Conservation (phyloP, 2,329 filamentous ascomycete species). For the Colletotrichum sp. region DNA sequence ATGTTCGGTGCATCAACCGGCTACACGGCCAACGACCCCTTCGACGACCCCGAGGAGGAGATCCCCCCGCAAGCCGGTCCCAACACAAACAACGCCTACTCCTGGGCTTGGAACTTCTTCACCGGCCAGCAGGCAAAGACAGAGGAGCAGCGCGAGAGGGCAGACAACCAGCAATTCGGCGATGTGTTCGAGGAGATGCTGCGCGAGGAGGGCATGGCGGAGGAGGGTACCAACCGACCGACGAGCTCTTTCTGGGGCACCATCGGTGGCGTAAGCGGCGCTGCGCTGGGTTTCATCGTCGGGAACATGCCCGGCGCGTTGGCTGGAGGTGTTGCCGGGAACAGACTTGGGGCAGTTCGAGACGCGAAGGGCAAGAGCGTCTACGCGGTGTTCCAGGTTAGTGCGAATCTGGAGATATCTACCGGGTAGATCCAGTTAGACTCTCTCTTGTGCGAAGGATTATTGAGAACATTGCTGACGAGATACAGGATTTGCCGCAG, state of each 20-base stretch:
- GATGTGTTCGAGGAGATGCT: slow-evolving; percentile 91
- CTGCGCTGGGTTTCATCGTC: slow-evolving; percentile 91
- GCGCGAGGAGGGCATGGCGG: slow-evolving; percentile 82
- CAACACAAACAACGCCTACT: slow-evolving; percentile 59
- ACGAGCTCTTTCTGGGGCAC: slow-evolving; percentile 86
- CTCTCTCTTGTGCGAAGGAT: neutral
- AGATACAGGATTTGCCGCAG: slow-evolving; percentile 75
- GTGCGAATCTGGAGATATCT: slow-evolving; percentile 24
- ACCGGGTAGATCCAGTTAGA: slow-evolving; percentile 6
- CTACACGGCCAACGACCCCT: slow-evolving; percentile 32
- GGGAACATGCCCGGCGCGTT: slow-evolving; percentile 89
- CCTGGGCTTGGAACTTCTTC: slow-evolving; percentile 78
- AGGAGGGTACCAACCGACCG: slow-evolving; percentile 62
- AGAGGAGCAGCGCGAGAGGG: slow-evolving; percentile 51
- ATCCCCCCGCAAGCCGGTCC: slow-evolving; percentile 28
- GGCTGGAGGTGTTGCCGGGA: slow-evolving; percentile 91
- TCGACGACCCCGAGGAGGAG: slow-evolving; percentile 35
- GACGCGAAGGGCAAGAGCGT: slow-evolving; percentile 96
- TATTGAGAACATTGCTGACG: neutral
- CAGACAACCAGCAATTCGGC: slow-evolving; percentile 84
- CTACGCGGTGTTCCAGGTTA: slow-evolving; percentile 80
- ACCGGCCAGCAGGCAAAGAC: slow-evolving; percentile 44
- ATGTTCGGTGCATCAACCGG: slow-evolving; percentile 56
- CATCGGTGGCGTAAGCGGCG: slow-evolving; percentile 85
- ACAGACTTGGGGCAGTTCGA: slow-evolving; percentile 85